Evolutionary conservation across 164 flowering plant species (phyloP), one percentile per base, ranked within the genome.

Genomic region (Amborella trichopoda): DNA sequence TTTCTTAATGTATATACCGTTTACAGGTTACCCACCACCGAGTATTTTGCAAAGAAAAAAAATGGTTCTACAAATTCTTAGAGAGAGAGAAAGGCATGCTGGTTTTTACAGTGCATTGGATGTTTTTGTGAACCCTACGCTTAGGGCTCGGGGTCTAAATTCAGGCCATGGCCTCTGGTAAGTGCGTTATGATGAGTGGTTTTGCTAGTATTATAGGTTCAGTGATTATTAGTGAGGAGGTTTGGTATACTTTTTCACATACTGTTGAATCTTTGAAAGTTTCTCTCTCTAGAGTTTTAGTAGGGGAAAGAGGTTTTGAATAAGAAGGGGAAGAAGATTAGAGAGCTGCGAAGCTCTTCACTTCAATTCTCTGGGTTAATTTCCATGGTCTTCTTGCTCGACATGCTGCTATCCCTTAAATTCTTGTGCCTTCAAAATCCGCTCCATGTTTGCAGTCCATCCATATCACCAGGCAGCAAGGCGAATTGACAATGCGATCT

Each of bases 91-190:
- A 0, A 58, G 73, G 38, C 60, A 75, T 4, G 30, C 60, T 0
- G 63, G 42, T 23, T 75, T 75, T 48, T 77, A 77, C 25, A 81
- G 78, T 20, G 71, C 78, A 1, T 39, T 81, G 5, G 80, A 81
- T 36, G 52, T 78, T 17, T 78, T 81, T 48, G 75, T 77, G 16
- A 74, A 78, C 27, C 89, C 80, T 2, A 81, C 81, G 1, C 28
- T 77, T 45, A 68, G 84, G 50, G 76, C 81, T 23, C 89, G 75
- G 40, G 89, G 80, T 24, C 66, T 81, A 20, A 80, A 81, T 73
- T 44, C 84, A 81, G 49, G 81, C 81, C 5, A 77, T 81, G 81
- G 67, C 54, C 23, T 62, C 73, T 46, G 84, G 84, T 22, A 77
- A 69, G 54, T 68, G 81, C 0, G 67, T 81, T 26, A 10, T 81